A percentile compares a stretch with the other conserved stretches of the same genome.
Evolutionary conservation across 1,284 basidiomycete genomes (phyloP).

Genomic region (Vanrija humicola): DNA sequence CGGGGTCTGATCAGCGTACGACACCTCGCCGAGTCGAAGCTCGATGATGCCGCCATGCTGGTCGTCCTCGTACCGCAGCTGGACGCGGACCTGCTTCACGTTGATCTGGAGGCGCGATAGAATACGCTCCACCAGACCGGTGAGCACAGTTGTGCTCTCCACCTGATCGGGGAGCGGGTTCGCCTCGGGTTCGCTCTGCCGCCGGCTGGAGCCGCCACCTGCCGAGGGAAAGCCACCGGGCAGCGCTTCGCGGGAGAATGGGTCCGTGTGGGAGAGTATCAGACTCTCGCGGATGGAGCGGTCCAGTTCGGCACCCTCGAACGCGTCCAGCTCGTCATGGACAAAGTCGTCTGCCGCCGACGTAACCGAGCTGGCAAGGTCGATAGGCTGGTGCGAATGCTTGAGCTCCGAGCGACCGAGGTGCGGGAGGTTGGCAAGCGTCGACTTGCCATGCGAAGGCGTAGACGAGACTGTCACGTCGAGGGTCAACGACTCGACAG

Average conservation of each 20-base stretch:
- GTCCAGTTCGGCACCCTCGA: slow-evolving; percentile 68
- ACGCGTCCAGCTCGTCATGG: slow-evolving; percentile 68
- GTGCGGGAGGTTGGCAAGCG: not conserved
- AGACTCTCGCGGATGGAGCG: slow-evolving; percentile 57
- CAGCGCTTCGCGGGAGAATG: slow-evolving; percentile 29
- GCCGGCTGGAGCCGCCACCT: not conserved
- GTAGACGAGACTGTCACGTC: slow-evolving; percentile 60
- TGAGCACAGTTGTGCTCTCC: slow-evolving; percentile 69
- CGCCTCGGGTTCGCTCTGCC: not conserved
- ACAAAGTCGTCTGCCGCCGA: slow-evolving; percentile 80
- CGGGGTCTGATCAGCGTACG: slow-evolving; percentile 41
- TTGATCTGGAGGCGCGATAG: slow-evolving; percentile 76
- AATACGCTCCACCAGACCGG: slow-evolving; percentile 74
- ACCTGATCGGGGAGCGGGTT: slow-evolving; percentile 11
- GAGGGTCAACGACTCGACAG: slow-evolving; percentile 66
- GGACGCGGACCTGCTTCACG: slow-evolving; percentile 62
- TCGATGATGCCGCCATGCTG: slow-evolving; percentile 33
- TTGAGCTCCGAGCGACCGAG: not conserved
- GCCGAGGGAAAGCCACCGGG: slow-evolving; percentile 38
- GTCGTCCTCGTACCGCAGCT: slow-evolving; percentile 34
- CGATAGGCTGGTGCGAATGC: slow-evolving; percentile 29
- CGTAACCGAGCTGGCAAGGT: slow-evolving; percentile 69
- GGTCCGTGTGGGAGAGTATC: slow-evolving; percentile 34
- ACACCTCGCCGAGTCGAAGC: slow-evolving; percentile 37
- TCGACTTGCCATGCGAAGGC: slow-evolving; percentile 46